phyloP scores from a whole-genome alignment of 768 basidiomycete genomes.

The Amanita pseudoporphyria region DNA sequence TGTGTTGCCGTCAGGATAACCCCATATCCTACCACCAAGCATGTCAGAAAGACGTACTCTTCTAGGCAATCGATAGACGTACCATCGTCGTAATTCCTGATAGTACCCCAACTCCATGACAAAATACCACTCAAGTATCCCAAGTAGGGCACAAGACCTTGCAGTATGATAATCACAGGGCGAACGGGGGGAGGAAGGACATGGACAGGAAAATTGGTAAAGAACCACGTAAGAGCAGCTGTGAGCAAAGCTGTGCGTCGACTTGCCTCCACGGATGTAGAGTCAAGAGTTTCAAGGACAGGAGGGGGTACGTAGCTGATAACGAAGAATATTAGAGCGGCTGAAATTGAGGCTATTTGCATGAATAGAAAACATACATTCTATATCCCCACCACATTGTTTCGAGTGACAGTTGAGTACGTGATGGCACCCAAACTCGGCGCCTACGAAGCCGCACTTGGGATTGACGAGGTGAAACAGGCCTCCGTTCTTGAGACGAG shows the following conservation, averaged over 20 bases:
- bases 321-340: not conserved
- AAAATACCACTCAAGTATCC: constrained; percentile 73
- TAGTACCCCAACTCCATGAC: constrained; percentile 70
- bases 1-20: constrained; percentile 76
- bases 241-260: constrained; percentile 71
- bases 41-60: not conserved
- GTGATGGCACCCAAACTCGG: constrained; percentile 63
- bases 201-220: constrained; percentile 51
- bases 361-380: constrained; percentile 35
- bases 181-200: constrained; percentile 50
- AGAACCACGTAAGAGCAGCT: constrained; percentile 67
- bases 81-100: constrained; percentile 70
- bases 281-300: constrained; percentile 52
- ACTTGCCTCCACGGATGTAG: constrained; percentile 56
- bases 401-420: constrained; percentile 64
- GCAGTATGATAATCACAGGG: constrained; percentile 48
- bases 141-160: constrained; percentile 54
- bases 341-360: not conserved
- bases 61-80: constrained; percentile 11
- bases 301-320: constrained; percentile 71
- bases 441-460: constrained; percentile 13
- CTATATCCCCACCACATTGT: constrained; percentile 84
- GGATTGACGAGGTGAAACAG: not conserved
- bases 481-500: not conserved
- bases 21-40: constrained; percentile 42